Percentiles rank a stretch among this genome's conserved stretches.
phyloP scores from a whole-genome alignment of 2,329 filamentous ascomycete genomes.

The Saccharata proteae region DNA sequence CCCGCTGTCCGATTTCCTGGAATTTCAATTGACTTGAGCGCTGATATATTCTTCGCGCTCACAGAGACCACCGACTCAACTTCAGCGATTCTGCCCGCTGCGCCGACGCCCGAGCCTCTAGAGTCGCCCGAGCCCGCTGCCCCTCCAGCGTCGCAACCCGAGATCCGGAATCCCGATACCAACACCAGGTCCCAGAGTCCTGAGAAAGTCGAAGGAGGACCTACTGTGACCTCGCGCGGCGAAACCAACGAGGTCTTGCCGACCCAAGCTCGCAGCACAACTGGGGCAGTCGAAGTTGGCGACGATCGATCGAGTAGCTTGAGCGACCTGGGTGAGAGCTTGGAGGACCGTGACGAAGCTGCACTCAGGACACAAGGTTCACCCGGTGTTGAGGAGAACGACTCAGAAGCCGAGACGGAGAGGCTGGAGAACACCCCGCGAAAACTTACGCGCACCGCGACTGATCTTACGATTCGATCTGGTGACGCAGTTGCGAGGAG shows the following conservation, averaged over 20 bases:
- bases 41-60: too few species aligned
- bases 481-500: constrained; percentile 22
- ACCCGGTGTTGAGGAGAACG: constrained; percentile 38
- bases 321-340: constrained; percentile 81
- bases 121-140: constrained; percentile 8
- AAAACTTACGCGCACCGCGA: constrained; percentile 35
- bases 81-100: constrained; percentile 4
- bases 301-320: constrained; percentile 65
- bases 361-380: constrained; percentile 10
- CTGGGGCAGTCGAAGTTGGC: constrained; percentile 3
- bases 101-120: constrained; percentile 8
- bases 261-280: too few species aligned
- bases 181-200: too few species aligned
- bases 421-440: constrained; percentile 81
- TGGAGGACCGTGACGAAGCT: constrained; percentile 41
- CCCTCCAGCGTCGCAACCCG: constrained; percentile 4
- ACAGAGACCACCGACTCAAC: constrained; percentile 4
- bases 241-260: too few species aligned
- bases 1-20: too few species aligned
- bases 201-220: too few species aligned
- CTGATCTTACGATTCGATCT: constrained; percentile 21
- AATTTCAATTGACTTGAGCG: too few species aligned
- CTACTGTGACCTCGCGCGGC: too few species aligned
- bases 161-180: too few species aligned
- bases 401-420: constrained; percentile 88